Base-by-base conservation (phyloP, 768 basidiomycete genomes). In the Imleria badia region DNA sequence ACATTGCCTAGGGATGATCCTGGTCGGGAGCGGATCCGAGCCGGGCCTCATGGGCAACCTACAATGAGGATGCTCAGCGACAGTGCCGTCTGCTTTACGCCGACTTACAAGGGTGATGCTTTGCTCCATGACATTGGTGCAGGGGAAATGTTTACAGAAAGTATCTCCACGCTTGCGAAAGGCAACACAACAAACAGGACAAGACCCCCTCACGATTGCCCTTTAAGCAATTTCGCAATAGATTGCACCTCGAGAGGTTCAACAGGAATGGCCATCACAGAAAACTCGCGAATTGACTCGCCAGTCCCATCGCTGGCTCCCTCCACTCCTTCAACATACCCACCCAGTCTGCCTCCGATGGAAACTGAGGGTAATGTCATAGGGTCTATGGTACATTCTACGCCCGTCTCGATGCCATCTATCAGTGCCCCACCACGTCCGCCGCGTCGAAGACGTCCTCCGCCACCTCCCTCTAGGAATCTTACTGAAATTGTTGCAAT, bases 321-420 rank as follows among this genome's bases (percentile, higher is more conserved):
- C 43, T 80, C 79, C 19, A 78, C 75, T 43, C 80, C 81, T 44
- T 81, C 82, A 0, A 74, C 81, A 29, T 80, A 81, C 58, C 77
- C 81, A 10, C 67, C 76, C 1, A 76, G 72, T 52, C 62, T 82
- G 15, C 75, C 76, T 23, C 68, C 69, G 14, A 59, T 51, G 35
- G 70, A 71, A n/a, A 40, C 26, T 8, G 53, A 54, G 34, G n/a
- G 23, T 19, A 14, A 49, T 5, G 15, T 11, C 15, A 47, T 33
- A 15, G 73, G 75, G 41, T 67, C 46, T n/a, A 33, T 48, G 15
- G 19, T 53, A 38, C 20, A 45, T 20, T 45, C 58, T 23, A 23
- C 47, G 11, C 43, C 48, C 15, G 31, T 42, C 23, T 15, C 30
- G 22, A 10, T 54, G 15, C 22, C 53, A 45, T 52, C 45, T 51